A percentile compares a stretch with the other conserved stretches of the same genome.
phyloP scores from a whole-genome alignment of 441 rosid genomes.

The Erodium texanum region DNA sequence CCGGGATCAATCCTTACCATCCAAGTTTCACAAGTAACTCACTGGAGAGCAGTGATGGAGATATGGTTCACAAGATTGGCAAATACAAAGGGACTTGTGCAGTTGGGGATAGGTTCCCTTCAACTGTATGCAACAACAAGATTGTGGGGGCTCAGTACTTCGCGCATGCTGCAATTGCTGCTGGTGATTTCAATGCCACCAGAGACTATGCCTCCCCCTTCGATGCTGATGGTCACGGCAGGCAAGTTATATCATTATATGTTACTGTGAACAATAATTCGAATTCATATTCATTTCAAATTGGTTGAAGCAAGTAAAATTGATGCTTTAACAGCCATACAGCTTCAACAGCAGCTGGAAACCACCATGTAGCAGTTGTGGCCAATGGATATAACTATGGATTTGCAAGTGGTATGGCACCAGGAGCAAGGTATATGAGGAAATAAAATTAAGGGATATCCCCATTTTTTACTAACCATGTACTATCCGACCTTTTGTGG shows the following conservation, averaged over 20 bases:
- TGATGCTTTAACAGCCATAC: conserved; percentile 21
- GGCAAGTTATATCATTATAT: conserved; percentile 24
- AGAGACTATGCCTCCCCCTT: conserved; percentile 42
- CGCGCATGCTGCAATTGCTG: conserved; percentile 42
- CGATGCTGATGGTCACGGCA: conserved; percentile 56
- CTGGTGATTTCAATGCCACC: conserved; percentile 38
- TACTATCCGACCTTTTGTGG: no score
- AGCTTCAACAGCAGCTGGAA: conserved; percentile 30
- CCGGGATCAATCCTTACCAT: conserved; percentile 43
- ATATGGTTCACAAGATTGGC: conserved; percentile 9
- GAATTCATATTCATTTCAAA: no score
- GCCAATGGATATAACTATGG: conserved; percentile 26
- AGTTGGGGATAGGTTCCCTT: conserved; percentile 31
- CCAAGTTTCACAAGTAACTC: conserved; percentile 32
- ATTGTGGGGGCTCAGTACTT: conserved; percentile 45
- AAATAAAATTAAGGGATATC: background rate
- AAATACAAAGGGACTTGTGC: conserved; percentile 40
- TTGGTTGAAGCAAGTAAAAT: background rate
- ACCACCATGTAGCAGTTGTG: conserved; percentile 18
- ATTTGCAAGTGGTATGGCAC: conserved; percentile 32
- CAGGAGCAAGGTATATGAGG: conserved; percentile 25
- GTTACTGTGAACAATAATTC: no score
- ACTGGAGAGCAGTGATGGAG: conserved; percentile 8
- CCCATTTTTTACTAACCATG: no score
- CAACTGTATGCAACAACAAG: conserved; percentile 36